Evolutionary conservation across 2,329 filamentous ascomycete genomes (phyloP), one percentile per base, ranked within the genome.

Genomic region (Metarhizium brunneum): DNA sequence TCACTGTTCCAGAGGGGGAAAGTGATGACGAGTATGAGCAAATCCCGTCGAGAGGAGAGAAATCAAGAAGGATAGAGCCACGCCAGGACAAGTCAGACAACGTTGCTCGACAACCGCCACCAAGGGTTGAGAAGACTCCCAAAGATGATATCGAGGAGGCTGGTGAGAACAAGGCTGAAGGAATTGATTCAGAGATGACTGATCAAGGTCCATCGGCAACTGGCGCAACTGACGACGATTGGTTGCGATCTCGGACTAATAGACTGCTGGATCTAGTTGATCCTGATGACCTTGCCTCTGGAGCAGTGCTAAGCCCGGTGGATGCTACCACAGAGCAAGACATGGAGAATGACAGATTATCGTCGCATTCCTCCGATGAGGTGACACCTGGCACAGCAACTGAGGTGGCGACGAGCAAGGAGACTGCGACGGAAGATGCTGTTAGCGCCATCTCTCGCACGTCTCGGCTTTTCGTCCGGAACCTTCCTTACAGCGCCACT

Each of bases 231-330:
- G 91, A 96, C 71, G 84, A 86, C 58, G 92, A 97, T 70, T 99
- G 94, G 94, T 77, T 96, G 62, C 85, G 92, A 56, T 92, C 88
- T 59, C 84, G 88, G 62, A 97, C 92, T 14, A 96, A 86, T 71
- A 83, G 92, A 64, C 75, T 95, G 51, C 78, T 96, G 52, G 94
- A 92, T 68, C 76, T 97, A 32, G 78, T 92, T 54, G 90, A 95
- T 63, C 87, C 90, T 47, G 86, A 86, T 57, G 82, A 87, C 57
- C 62, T 73, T 57, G 61, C 65, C 54, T 59, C 61, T 35, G 52
- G 52, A 57, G 57, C 56, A n/a, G 54, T 56, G 55, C 36, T 58
- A 42, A 53, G 43, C 38, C 47, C 53, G 30, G 55, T 51, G 13
- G 53, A 47, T 50, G 57, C 40, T 45, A n/a, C 53, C 14, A 47